Evolutionary conservation across 305 asterid species (phyloP), one percentile per base, ranked within the genome.

Genomic region (Withania somnifera): DNA sequence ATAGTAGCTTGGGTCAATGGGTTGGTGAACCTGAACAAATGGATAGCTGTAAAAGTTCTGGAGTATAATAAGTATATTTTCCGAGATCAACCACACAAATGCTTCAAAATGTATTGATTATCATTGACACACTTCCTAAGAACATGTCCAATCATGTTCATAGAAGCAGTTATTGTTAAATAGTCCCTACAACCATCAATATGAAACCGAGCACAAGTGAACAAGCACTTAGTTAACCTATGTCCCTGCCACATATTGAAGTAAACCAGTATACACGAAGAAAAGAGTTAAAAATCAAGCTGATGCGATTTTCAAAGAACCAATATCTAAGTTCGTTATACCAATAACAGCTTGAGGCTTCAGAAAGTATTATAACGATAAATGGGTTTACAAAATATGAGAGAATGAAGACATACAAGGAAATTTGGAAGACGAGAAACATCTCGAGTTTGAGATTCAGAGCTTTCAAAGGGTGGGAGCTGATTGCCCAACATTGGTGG

Each of bases 1-100:
- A 86, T 94, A 91, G 83, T 92, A 94, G 86, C 84, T 89, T 60
- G 94, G 98, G 87, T 94, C 99, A 88, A 89, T 83, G 79, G 97
- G 84, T 85, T 90, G 99, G 20, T 92, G 99, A 82, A 93, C 91
- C 98, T 95, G 92, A 71, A 84, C 30, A 81, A 78, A 69, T 83
- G 61, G 38, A 84, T 61, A 9, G 63, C 38, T 75, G 47, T 75
- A 28, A 50, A 28, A 28, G 28, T 50, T 75, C 63, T 75, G 80
- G 57, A 75, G 47, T 75, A 50, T 50, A 17, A 34, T 50, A 75
- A 50, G 47, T 28, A 50, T 26, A 50, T 28, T 50, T 24, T 28
- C 28, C 38, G 2, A 73, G 79, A 22, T 73, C 14, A 73, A 73
- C 61, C 19, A 75, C 7, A 51, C 45, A 75, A 75, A 50, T 75